These are phyloP conservation scores for Globisporangium carolinianum DNA, from an alignment of 352 stramenopile genomes.

Conservation along the genomic window DNA sequence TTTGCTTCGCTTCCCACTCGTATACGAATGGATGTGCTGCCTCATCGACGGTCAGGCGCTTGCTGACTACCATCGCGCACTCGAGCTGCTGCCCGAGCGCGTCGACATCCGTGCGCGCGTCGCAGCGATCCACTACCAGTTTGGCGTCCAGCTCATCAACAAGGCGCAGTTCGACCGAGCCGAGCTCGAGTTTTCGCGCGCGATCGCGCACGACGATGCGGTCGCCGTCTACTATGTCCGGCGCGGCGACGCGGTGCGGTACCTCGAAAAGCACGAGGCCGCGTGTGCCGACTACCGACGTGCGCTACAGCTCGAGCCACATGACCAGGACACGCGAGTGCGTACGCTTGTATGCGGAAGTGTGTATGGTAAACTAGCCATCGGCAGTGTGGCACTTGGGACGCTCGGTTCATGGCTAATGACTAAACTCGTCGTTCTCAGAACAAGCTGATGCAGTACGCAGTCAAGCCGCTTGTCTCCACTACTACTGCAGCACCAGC, in stretches of 20 bases:
- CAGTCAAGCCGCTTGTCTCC: constrained; percentile 11
- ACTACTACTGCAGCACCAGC: not conserved
- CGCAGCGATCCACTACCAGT: constrained; percentile 74
- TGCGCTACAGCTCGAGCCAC: constrained; percentile 42
- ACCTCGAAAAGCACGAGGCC: constrained; percentile 58
- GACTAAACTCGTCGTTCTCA: constrained; percentile 1
- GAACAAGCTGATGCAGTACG: constrained; percentile 63
- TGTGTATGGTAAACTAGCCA: too few species aligned
- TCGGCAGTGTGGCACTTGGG: not conserved
- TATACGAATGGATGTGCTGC: not conserved
- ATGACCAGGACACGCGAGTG: constrained; percentile 50
- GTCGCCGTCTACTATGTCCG: constrained; percentile 61
- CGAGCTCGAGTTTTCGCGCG: constrained; percentile 60
- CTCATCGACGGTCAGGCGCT: constrained; percentile 31
- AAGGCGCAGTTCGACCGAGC: constrained; percentile 61
- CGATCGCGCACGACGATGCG: constrained; percentile 43
- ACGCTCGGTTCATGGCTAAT: not conserved
- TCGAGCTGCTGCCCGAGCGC: constrained; percentile 48
- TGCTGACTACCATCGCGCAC: constrained; percentile 68
- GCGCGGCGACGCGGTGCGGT: constrained; percentile 67
- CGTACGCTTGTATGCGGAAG: not conserved
- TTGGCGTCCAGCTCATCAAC: constrained; percentile 78
- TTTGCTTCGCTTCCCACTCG: not conserved
- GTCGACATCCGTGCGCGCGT: constrained; percentile 52
- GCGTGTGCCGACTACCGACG: constrained; percentile 44